Evolutionary conservation across 2,329 filamentous ascomycete species (phyloP), one percentile per base, ranked within the genome.

Genomic region (Talaromyces sp.): DNA sequence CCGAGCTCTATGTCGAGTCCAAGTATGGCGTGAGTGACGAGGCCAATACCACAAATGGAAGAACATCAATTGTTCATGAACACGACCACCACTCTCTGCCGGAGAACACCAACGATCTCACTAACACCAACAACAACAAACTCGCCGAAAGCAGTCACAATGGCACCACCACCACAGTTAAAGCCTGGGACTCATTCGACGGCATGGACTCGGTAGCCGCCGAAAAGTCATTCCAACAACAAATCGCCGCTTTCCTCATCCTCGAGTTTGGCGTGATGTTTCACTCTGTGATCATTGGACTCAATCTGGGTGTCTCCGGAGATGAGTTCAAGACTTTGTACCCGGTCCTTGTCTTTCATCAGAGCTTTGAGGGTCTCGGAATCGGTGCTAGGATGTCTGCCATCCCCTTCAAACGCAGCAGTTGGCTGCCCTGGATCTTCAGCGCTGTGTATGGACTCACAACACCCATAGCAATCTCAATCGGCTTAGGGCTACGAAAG

Each of bases 251-350:
- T 19, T 76, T 69, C 65, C 68, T 76, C 25, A 76, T 78, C 41
- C 77, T 83, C 22, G 84, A 85, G 67, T 85, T 79, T 64, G 83
- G 84, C 60, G 80, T 86, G 61, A 80, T 86, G 56, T 85, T 86
- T 72, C 84, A 86, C 72, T 83, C 80, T 3, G 79, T 86, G 51
- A 84, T 86, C 67, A 85, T 86, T 60, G 84, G 84, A 1, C 76
- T 86, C 55, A 86, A 83, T 55, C 73, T 86, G 9, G 84, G 81
- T 8, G 82, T 84, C n/a, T 77, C 80, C 0, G 79, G 81, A 22
- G 69, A 77, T 0, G 83, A 85, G 48, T 86, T 86, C 70, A 69
- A 73, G 33, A 80, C 81, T 0, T 74, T 86, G 1, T 84, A 84
- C 66, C 78, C 80, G 2, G 83, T 85, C 39, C 75, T 87, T 1